phyloP scores from a whole-genome alignment of 768 basidiomycete species.

The Tylopilus plumbeoviolaceoides region DNA sequence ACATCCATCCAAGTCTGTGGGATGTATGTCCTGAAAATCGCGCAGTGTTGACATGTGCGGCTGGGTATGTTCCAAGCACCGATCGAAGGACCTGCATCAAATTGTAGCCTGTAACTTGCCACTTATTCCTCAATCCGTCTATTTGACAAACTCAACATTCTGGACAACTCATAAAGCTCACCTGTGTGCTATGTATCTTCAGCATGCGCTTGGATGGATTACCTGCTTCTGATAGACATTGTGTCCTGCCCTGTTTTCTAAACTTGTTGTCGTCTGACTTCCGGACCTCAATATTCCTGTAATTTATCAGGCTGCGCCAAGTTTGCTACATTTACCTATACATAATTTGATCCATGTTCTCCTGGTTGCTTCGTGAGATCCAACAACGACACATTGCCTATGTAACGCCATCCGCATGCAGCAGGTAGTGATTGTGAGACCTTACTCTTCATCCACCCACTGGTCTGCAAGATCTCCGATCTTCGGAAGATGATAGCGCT shows the following conservation, averaged over 20 bases:
- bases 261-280: not conserved
- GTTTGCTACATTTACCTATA: not conserved
- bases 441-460: constrained; percentile 64
- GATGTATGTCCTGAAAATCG: not conserved
- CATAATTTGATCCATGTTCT: not conserved
- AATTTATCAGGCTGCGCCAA: not conserved
- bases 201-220: not conserved
- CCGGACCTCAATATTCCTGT: not conserved
- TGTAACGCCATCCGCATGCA: not conserved
- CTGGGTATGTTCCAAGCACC: constrained; percentile 13
- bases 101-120: constrained; percentile 2
- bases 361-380: constrained; percentile 1
- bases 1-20: not conserved
- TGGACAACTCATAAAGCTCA: not conserved
- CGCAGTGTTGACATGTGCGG: constrained; percentile 10
- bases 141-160: not conserved
- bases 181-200: not conserved
- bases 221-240: not conserved
- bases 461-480: constrained; percentile 63
- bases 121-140: not conserved
- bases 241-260: not conserved
- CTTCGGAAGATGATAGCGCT: constrained; percentile 57
- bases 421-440: not conserved
- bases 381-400: not conserved
- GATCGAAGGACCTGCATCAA: constrained; percentile 13